Percentiles rank a stretch among this genome's conserved stretches.
Evolutionary conservation across 768 basidiomycete species (phyloP).

Genomic region (Leccinum longicurvipes): DNA sequence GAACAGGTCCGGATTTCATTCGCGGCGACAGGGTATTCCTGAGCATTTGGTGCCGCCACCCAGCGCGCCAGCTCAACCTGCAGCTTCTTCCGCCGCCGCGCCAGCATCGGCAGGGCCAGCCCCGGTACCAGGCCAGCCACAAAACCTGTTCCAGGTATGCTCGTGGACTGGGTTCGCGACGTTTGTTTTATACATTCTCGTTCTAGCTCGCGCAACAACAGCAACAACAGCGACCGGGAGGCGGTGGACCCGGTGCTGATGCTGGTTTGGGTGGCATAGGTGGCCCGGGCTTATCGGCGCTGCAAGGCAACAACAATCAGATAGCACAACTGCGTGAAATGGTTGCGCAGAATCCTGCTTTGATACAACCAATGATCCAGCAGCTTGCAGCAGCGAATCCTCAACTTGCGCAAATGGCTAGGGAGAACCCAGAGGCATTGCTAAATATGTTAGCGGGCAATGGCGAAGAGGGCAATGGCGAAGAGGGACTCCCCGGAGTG

Average conservation of each 20-base stretch:
- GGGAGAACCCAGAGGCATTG: constrained; percentile 69
- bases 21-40: constrained; percentile 68
- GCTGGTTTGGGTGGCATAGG: constrained; percentile 19
- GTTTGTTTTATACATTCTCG: background rate
- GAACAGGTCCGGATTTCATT: constrained; percentile 7
- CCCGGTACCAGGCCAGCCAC: constrained; percentile 47
- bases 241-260: constrained; percentile 29
- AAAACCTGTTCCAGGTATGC: constrained; percentile 84
- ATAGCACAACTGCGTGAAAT: constrained; percentile 71
- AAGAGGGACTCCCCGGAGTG: constrained; percentile 34
- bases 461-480: constrained; percentile 37
- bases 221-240: constrained; percentile 35
- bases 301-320: constrained; percentile 62
- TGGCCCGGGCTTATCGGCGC: constrained; percentile 45
- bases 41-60: constrained; percentile 32
- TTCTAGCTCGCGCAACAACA: constrained; percentile 71
- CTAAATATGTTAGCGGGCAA: constrained; percentile 57
- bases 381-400: constrained; percentile 78
- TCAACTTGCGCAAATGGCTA: constrained; percentile 62
- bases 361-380: constrained; percentile 79
- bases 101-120: constrained; percentile 30
- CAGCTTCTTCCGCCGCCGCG: constrained; percentile 37
- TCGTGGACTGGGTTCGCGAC: background rate
- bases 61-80: constrained; percentile 41
- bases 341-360: constrained; percentile 70